Conservation (phyloP, 1,139 yeast species). For the Candida sanyaensis region DNA sequence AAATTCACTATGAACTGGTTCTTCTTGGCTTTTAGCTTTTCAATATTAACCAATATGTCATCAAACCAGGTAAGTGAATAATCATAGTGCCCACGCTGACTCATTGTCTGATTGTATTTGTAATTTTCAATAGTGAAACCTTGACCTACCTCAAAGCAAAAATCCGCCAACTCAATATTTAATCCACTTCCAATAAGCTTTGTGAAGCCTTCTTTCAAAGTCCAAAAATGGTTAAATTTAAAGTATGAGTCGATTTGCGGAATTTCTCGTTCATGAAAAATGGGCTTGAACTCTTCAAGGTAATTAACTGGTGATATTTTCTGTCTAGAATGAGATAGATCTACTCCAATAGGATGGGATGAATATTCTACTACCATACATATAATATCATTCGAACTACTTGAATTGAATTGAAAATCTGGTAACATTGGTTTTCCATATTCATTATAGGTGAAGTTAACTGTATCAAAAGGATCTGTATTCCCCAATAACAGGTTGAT, state of each 20-base stretch:
- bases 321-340: slow-evolving; percentile 58
- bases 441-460: slow-evolving; percentile 25
- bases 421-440: slow-evolving; percentile 38
- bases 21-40: slow-evolving; percentile 9
- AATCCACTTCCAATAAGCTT: slow-evolving; percentile 66
- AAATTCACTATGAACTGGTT: slow-evolving; percentile 14
- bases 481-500: slow-evolving; percentile 22
- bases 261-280: slow-evolving; percentile 49
- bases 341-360: slow-evolving; percentile 52
- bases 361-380: slow-evolving; percentile 42
- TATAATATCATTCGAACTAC: slow-evolving; percentile 57
- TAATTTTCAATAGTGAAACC: slow-evolving; percentile 7
- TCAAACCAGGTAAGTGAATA: slow-evolving; percentile 16
- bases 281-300: slow-evolving; percentile 47
- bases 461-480: slow-evolving; percentile 17
- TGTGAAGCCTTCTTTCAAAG: slow-evolving; percentile 70
- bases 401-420: slow-evolving; percentile 46
- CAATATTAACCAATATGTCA: slow-evolving; percentile 13
- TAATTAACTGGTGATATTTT: slow-evolving; percentile 32
- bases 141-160: slow-evolving; percentile 16
- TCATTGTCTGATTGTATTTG: not conserved
- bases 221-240: slow-evolving; percentile 62
- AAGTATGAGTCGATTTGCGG: slow-evolving; percentile 22
- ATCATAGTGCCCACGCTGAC: not conserved
- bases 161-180: slow-evolving; percentile 46